Conservation (phyloP, 2,329 filamentous ascomycete genomes). For the Stagonosporopsis rhizophila region DNA sequence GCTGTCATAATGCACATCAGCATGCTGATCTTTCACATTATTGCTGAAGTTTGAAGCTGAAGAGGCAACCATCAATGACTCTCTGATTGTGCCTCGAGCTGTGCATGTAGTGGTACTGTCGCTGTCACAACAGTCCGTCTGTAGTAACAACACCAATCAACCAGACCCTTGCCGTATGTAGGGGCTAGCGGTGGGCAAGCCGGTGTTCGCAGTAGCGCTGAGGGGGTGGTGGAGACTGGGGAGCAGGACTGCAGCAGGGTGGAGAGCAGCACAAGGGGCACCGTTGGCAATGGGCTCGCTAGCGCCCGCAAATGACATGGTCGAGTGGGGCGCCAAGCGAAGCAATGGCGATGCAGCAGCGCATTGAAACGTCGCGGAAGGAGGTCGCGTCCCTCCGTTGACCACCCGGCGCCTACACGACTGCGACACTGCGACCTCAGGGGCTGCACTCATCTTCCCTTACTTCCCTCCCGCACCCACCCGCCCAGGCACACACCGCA, state of each 20-base stretch:
- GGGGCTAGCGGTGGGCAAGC: constrained; percentile 9
- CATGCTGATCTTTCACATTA: no score
- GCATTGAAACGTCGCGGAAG: constrained; percentile 21
- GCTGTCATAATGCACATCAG: no score
- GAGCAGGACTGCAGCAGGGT: not conserved
- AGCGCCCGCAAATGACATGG: constrained; percentile 18
- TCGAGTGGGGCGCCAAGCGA: constrained; percentile 12
- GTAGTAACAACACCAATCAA: no score
- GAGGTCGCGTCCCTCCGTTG: constrained; percentile 9
- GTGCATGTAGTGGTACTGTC: no score
- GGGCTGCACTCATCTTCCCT: constrained; percentile 8
- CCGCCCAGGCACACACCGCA: constrained; percentile 13
- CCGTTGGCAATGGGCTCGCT: constrained; percentile 7
- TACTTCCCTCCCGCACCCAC: constrained; percentile 1
- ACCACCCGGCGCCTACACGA: constrained; percentile 14
- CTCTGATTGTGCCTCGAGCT: no score
- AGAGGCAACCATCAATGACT: no score
- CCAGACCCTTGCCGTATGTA: not conserved
- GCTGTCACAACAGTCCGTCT: no score
- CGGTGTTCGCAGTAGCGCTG: constrained; percentile 19
- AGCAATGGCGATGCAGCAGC: constrained; percentile 15
- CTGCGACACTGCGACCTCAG: constrained; percentile 11
- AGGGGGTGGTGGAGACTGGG: not conserved
- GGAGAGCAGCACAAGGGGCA: constrained; percentile 14
- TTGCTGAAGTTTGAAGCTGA: no score